phyloP scores from a whole-genome alignment of 225 moss, liverwort and hornwort genomes.

The Thuidium tamariscinum region DNA sequence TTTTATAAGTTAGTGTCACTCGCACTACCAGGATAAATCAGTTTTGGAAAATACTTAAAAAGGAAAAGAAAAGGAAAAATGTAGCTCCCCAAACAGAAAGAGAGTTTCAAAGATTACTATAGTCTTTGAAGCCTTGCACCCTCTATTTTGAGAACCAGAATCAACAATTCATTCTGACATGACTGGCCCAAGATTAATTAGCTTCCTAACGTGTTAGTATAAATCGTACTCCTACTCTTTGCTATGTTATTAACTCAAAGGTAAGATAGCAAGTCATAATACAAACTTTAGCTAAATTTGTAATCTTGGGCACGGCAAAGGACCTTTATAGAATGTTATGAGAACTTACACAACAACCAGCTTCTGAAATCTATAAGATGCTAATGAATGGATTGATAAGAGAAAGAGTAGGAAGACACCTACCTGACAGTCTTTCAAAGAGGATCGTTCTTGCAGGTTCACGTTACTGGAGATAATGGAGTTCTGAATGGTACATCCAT shows the following conservation, averaged over 20 bases:
- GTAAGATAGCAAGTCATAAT: background rate
- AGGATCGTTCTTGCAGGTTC: conserved; percentile 63
- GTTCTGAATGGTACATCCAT: conserved; percentile 81
- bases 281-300: background rate
- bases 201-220: background rate
- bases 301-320: background rate
- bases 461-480: conserved; percentile 86
- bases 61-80: background rate
- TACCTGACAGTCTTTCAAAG: conserved; percentile 87
- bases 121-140: background rate
- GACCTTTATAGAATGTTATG: background rate
- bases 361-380: background rate
- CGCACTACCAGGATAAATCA: background rate
- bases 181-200: background rate
- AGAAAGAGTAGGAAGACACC: background rate
- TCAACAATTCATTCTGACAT: background rate
- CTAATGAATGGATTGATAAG: background rate
- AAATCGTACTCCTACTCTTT: background rate
- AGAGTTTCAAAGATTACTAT: background rate
- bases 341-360: background rate
- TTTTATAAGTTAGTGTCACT: background rate
- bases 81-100: background rate
- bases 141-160: background rate
- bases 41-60: background rate
- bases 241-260: background rate